Evolutionary conservation across 139 green algal genomes (phyloP).

Genomic region (Mychonastes homosphaera): DNA sequence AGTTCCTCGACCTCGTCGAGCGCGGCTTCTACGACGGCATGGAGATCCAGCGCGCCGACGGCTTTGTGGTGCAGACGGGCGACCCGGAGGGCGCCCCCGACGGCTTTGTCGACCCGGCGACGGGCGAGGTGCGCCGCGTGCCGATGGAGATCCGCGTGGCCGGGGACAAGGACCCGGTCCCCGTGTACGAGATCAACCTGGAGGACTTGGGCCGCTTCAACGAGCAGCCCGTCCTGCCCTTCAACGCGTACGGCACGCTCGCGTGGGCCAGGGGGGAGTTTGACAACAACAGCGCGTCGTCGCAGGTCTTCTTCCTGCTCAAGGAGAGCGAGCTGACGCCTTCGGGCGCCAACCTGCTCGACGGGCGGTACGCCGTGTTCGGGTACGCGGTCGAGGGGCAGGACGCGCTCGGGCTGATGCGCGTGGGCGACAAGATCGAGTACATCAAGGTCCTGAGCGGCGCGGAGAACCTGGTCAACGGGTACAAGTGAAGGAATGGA

Average conservation of each 20-base stretch:
- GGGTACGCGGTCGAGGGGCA: constrained; percentile 79
- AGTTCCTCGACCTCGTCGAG: constrained; percentile 91
- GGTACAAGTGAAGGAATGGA: background rate
- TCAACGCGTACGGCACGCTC: constrained; percentile 97
- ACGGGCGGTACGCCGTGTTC: constrained; percentile 95
- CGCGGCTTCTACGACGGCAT: constrained; percentile 90
- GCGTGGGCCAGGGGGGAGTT: constrained; percentile 92
- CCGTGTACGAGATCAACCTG: constrained; percentile 90
- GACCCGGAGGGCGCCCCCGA: constrained; percentile 58
- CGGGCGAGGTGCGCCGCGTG: constrained; percentile 49
- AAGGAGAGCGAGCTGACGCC: constrained; percentile 98
- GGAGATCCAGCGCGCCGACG: constrained; percentile 91
- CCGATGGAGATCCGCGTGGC: constrained; percentile 86
- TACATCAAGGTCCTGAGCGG: constrained; percentile 71
- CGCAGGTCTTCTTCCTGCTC: constrained; percentile 92
- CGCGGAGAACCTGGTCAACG: constrained; percentile 55
- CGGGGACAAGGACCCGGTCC: constrained; percentile 81
- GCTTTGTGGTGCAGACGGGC: constrained; percentile 97
- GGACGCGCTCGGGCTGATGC: constrained; percentile 37
- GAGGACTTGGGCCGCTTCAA: constrained; percentile 87
- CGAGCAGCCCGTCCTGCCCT: constrained; percentile 83
- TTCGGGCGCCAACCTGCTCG: constrained; percentile 89
- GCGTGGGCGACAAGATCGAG: constrained; percentile 78
- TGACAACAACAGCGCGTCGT: constrained; percentile 82
- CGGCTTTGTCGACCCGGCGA: constrained; percentile 45